phyloP scores from a whole-genome alignment of 225 moss, liverwort and hornwort species.

The Physcomitrium patens region DNA sequence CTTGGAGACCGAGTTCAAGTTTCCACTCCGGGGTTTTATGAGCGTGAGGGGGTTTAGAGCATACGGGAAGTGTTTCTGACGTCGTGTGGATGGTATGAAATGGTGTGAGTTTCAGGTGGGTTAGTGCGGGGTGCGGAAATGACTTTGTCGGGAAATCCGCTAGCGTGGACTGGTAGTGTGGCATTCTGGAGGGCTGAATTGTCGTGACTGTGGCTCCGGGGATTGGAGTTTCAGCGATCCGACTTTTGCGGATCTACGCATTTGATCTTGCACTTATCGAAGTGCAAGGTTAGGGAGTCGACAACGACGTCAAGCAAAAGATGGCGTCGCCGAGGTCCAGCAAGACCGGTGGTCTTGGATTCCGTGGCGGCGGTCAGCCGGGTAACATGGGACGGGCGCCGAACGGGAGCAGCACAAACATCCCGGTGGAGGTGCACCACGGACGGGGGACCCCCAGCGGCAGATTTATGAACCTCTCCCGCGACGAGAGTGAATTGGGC shows the following conservation, averaged over 20 bases:
- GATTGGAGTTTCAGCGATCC: not conserved
- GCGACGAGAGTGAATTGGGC: slow-evolving; percentile 66
- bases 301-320: slow-evolving; percentile 18
- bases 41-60: not conserved
- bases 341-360: slow-evolving; percentile 32
- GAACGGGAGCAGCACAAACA: slow-evolving; percentile 38
- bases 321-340: slow-evolving; percentile 51
- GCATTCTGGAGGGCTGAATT: not conserved
- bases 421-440: slow-evolving; percentile 32
- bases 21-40: too few species aligned
- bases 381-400: slow-evolving; percentile 10
- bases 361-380: slow-evolving; percentile 38
- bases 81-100: not conserved
- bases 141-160: not conserved
- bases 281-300: slow-evolving; percentile 27
- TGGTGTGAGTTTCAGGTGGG: slow-evolving; percentile 23
- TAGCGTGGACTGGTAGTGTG: not conserved
- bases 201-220: not conserved
- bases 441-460: slow-evolving; percentile 47
- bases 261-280: slow-evolving; percentile 15
- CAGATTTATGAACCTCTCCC: slow-evolving; percentile 61
- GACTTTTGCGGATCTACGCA: not conserved
- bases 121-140: slow-evolving; percentile 24
- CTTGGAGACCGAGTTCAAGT: too few species aligned
- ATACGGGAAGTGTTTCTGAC: not conserved